These are phyloP conservation scores for Amylocarpus encephaloides DNA, from an alignment of 2,329 filamentous ascomycete species.

Conservation along the genomic window DNA sequence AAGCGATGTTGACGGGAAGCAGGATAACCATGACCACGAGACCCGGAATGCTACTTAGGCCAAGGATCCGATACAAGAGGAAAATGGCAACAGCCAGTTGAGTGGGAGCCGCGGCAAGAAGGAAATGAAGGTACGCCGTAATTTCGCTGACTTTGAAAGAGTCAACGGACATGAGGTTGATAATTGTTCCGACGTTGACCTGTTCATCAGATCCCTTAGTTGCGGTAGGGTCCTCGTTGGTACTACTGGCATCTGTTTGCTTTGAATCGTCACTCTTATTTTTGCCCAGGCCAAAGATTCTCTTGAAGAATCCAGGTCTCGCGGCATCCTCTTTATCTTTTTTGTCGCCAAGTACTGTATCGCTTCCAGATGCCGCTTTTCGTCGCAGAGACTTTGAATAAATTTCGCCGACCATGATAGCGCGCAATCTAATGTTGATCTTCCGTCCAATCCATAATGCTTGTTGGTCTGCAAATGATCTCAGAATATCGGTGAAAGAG, in stretches of 20 bases:
- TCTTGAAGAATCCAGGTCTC: constrained; percentile 41
- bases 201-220: constrained; percentile 53
- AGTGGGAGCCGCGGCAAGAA: constrained; percentile 86
- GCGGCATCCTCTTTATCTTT: constrained; percentile 39
- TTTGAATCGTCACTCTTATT: constrained; percentile 41
- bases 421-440: constrained; percentile 85
- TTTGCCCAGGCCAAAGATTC: constrained; percentile 46
- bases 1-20: constrained; percentile 81
- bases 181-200: constrained; percentile 94
- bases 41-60: constrained; percentile 87
- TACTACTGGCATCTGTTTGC: constrained; percentile 16
- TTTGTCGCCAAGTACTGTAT: constrained; percentile 62
- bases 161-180: constrained; percentile 98
- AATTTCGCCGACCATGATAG: constrained; percentile 94
- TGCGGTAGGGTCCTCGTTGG: constrained; percentile 5
- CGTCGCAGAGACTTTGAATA: constrained; percentile 92
- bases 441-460: constrained; percentile 91
- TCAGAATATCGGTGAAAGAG: constrained; percentile 73
- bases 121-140: constrained; percentile 89
- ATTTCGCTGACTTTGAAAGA: constrained; percentile 98
- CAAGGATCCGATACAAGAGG: constrained; percentile 84
- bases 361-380: constrained; percentile 73
- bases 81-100: constrained; percentile 76
- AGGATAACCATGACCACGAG: constrained; percentile 85
- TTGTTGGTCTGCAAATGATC: constrained; percentile 77